phyloP scores from a whole-genome alignment of 768 basidiomycete species.

The Lentinus tigrinus region DNA sequence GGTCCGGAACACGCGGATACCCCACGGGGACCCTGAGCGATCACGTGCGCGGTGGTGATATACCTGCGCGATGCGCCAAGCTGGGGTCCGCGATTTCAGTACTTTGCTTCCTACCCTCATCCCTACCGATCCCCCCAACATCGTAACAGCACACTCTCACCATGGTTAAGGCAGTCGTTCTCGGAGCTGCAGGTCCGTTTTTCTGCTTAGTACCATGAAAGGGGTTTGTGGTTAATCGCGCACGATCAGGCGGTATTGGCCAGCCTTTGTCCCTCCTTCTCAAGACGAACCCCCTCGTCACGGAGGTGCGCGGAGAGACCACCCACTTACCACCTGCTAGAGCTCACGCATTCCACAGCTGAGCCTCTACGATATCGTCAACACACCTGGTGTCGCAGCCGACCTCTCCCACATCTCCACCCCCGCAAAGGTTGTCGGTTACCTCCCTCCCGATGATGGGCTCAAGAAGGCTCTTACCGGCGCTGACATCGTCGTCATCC shows the following conservation, averaged over 20 bases:
- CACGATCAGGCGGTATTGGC: slow-evolving; percentile 81
- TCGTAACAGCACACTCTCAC: slow-evolving; percentile 9
- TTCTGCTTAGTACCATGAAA: background rate
- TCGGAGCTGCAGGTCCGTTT: slow-evolving; percentile 84
- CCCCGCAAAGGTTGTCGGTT: slow-evolving; percentile 81
- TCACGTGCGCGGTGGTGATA: slow-evolving; percentile 17
- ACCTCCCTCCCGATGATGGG: slow-evolving; percentile 74
- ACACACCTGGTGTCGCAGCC: slow-evolving; percentile 94
- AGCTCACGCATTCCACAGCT: slow-evolving; percentile 46
- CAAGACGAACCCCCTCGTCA: slow-evolving; percentile 80
- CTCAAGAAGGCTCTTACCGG: slow-evolving; percentile 80
- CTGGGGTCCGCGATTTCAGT: background rate
- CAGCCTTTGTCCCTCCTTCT: slow-evolving; percentile 93
- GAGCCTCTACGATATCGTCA: slow-evolving; percentile 92
- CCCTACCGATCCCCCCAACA: slow-evolving; percentile 3
- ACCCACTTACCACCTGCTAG: background rate
- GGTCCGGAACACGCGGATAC: slow-evolving; percentile 5
- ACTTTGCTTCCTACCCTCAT: slow-evolving; percentile 3
- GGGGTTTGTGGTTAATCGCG: slow-evolving; percentile 2
- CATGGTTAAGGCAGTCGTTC: slow-evolving; percentile 87
- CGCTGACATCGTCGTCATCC: slow-evolving; percentile 90
- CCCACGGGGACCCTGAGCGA: slow-evolving; percentile 8
- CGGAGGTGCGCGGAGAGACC: slow-evolving; percentile 50
- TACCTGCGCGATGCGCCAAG: slow-evolving; percentile 4
- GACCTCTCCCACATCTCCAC: slow-evolving; percentile 95